Conservation (phyloP, 306 rosid species). For the Pyrus pyrifolia region DNA sequence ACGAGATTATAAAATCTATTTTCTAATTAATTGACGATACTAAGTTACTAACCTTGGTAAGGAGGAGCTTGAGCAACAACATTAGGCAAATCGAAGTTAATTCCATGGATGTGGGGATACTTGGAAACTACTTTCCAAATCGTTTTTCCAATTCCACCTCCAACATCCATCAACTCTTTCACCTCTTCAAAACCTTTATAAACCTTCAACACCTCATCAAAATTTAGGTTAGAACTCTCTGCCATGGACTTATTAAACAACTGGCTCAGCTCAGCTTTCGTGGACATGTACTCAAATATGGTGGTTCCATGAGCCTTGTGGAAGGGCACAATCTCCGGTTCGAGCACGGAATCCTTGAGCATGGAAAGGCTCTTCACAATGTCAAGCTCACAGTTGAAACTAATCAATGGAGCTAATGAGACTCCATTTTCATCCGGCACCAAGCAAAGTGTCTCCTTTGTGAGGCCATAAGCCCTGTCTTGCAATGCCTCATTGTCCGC, state of each 20-base stretch:
- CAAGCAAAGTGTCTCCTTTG: not conserved
- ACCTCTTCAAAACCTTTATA: slow-evolving; percentile 14
- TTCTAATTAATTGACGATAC: not conserved
- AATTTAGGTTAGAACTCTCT: not conserved
- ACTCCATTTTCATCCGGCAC: not conserved
- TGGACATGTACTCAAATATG: not conserved
- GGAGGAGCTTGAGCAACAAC: not conserved
- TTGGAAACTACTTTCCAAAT: not conserved
- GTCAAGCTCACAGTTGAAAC: not conserved
- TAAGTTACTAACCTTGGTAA: not conserved
- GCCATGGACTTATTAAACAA: not conserved
- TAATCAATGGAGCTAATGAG: not conserved
- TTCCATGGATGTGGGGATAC: slow-evolving; percentile 4
- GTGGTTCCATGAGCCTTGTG: not conserved
- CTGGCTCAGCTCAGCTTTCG: not conserved
- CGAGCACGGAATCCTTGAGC: slow-evolving; percentile 7
- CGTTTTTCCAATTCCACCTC: slow-evolving; percentile 10
- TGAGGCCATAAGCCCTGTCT: slow-evolving; percentile 14
- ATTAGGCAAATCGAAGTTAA: slow-evolving; percentile 7
- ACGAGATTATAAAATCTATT: not conserved
- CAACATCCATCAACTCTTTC: slow-evolving; percentile 3
- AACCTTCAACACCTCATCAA: slow-evolving; percentile 2
- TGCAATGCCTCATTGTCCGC: not conserved
- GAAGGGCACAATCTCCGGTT: not conserved
- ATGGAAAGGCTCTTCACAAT: not conserved